These are phyloP conservation scores for Lentithecium fluviatile DNA, from an alignment of 495 filamentous ascomycete genomes.

Conservation along the genomic window DNA sequence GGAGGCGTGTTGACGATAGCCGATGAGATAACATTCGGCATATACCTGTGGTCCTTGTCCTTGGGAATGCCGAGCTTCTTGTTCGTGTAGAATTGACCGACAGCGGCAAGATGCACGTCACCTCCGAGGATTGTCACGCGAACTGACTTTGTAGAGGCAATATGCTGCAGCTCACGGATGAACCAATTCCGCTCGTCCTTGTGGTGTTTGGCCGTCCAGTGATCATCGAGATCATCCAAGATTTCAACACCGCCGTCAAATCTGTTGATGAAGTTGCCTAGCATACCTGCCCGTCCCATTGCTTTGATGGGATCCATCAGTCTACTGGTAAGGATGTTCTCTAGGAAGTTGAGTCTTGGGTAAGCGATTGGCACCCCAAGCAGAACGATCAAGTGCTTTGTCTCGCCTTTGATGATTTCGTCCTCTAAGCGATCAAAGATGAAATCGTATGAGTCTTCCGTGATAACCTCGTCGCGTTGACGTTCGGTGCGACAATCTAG, in stretches of 20 bases:
- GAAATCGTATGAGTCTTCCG: conserved; percentile 73
- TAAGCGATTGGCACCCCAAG: conserved; percentile 80
- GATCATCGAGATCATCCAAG: conserved; percentile 87
- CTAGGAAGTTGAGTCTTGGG: conserved; percentile 76
- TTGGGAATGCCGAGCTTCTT: conserved; percentile 72
- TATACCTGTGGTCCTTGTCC: conserved; percentile 89
- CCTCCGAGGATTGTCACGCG: conserved; percentile 87
- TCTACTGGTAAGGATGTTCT: conserved; percentile 75
- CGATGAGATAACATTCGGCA: conserved; percentile 85
- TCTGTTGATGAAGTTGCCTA: conserved; percentile 79
- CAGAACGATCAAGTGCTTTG: conserved; percentile 84
- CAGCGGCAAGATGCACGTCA: conserved; percentile 89
- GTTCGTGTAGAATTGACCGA: conserved; percentile 93
- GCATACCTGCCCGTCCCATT: conserved; percentile 74
- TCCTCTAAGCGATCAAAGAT: conserved; percentile 79
- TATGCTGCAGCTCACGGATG: conserved; percentile 82
- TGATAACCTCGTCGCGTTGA: conserved; percentile 76
- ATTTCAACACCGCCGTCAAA: conserved; percentile 94
- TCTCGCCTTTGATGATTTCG: conserved; percentile 79
- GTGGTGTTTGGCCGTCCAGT: conserved; percentile 95
- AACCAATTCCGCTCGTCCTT: conserved; percentile 84
- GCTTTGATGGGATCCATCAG: conserved; percentile 85
- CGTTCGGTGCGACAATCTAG: conserved; percentile 91
- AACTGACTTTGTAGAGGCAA: conserved; percentile 86
- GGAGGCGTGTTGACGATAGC: conserved; percentile 90